Conservation (phyloP, 169 alveolate species). For the Plasmodium billcollinsi region DNA sequence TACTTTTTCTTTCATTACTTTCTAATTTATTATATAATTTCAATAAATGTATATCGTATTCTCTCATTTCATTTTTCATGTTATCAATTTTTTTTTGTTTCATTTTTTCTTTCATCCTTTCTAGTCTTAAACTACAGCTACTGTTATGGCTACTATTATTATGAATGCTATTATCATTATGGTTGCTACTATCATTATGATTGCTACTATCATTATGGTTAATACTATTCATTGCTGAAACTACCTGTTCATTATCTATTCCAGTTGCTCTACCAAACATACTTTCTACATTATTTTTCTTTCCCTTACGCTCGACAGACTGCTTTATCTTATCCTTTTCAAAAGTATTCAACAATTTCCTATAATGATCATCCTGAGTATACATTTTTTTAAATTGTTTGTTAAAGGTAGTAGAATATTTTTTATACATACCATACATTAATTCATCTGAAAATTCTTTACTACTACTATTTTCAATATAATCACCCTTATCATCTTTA, state of each 20-base stretch:
- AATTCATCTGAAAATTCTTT: slow-evolving; percentile 18
- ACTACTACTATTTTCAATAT: slow-evolving; percentile 24
- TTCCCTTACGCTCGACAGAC: not conserved
- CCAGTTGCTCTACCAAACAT: not conserved
- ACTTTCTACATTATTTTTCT: not conserved
- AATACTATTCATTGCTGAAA: not conserved
- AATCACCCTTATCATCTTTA: slow-evolving; percentile 23
- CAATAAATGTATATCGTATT: slow-evolving; percentile 41
- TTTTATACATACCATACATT: slow-evolving; percentile 19
- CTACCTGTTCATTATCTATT: not conserved
- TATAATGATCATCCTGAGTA: slow-evolving; percentile 34
- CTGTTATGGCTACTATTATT: slow-evolving; percentile 5
- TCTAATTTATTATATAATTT: slow-evolving; percentile 58
- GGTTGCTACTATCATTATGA: not conserved
- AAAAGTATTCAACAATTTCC: too few relatives aligned
- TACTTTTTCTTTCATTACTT: slow-evolving; percentile 28
- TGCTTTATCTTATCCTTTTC: slow-evolving; percentile 13
- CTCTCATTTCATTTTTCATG: slow-evolving; percentile 46
- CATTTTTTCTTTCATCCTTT: slow-evolving; percentile 5
- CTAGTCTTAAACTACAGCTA: not conserved
- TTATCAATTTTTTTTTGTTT: slow-evolving; percentile 30
- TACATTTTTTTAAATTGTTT: slow-evolving; percentile 27
- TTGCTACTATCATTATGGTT: not conserved
- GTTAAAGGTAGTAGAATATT: slow-evolving; percentile 22
- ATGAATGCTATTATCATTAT: not conserved